Evolutionary conservation across 495 filamentous ascomycete genomes (phyloP).

Genomic region (Penicillium atrosanguineum): DNA sequence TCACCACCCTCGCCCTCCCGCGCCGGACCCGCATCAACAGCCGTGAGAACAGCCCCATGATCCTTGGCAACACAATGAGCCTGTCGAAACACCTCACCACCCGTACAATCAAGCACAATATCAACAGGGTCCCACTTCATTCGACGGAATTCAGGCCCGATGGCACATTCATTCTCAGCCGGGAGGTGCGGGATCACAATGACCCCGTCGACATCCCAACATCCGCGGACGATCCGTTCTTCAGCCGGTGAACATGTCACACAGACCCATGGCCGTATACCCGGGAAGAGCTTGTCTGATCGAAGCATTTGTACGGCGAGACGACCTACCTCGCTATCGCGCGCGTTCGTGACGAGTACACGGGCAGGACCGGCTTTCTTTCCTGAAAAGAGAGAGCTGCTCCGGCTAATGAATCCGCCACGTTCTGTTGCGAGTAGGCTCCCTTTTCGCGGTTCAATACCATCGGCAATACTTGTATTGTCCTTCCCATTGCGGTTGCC

Average conservation of each 20-base stretch:
- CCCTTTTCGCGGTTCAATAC: neutral
- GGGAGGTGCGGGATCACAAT: conserved; percentile 28
- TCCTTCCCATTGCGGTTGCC: conserved; percentile 2
- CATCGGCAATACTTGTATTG: conserved; percentile 1
- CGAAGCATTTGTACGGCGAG: conserved; percentile 39
- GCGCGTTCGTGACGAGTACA: conserved; percentile 39
- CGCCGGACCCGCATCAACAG: conserved; percentile 31
- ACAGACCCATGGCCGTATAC: conserved; percentile 39
- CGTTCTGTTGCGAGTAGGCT: neutral
- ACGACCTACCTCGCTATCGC: conserved; percentile 35
- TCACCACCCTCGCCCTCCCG: conserved; percentile 11
- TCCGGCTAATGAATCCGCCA: neutral
- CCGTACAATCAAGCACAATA: conserved; percentile 40
- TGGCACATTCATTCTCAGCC: conserved; percentile 21
- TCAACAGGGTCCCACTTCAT: conserved; percentile 37
- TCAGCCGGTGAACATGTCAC: conserved; percentile 35
- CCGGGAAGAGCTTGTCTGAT: conserved; percentile 30
- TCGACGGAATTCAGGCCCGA: conserved; percentile 31
- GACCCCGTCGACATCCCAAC: conserved; percentile 33
- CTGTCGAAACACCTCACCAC: conserved; percentile 30
- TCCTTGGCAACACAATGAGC: conserved; percentile 39
- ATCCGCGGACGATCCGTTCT: conserved; percentile 20
- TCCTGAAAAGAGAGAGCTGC: neutral
- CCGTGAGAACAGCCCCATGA: conserved; percentile 35
- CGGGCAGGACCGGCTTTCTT: conserved; percentile 21